phyloP scores from a whole-genome alignment of 768 basidiomycete genomes.

The Naganishia vishniacii region DNA sequence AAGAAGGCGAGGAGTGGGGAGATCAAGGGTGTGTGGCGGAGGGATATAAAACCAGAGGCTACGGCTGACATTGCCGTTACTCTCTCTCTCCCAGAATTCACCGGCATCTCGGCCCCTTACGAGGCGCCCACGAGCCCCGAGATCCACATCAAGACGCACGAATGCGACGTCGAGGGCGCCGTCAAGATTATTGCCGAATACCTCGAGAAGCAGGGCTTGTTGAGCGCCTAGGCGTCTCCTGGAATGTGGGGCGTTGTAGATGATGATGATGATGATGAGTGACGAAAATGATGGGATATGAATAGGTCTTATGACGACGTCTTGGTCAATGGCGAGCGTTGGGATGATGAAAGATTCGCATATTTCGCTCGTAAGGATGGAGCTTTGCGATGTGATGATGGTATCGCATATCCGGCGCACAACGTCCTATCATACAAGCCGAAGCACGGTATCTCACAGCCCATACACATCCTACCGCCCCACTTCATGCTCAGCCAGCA shows the following conservation, averaged over 20 bases:
- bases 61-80: too few relatives aligned
- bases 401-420: too few relatives aligned
- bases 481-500: constrained; percentile 83
- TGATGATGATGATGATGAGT: not conserved
- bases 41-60: too few relatives aligned
- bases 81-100: constrained; percentile 71
- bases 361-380: too few relatives aligned
- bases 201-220: constrained; percentile 58
- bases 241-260: not conserved
- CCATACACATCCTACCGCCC: constrained; percentile 41
- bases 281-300: not conserved
- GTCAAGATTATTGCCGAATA: constrained; percentile 75
- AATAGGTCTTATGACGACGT: too few relatives aligned
- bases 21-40: constrained; percentile 98
- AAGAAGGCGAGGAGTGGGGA: constrained; percentile 91
- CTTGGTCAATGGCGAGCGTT: too few relatives aligned
- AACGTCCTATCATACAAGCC: too few relatives aligned
- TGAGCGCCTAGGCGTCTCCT: constrained; percentile 9
- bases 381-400: too few relatives aligned
- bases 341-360: too few relatives aligned
- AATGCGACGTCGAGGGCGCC: constrained; percentile 68
- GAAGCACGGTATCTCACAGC: too few relatives aligned
- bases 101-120: constrained; percentile 94
- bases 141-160: constrained; percentile 83
- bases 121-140: constrained; percentile 80